Percentiles rank a stretch among this genome's conserved stretches.
These are phyloP conservation scores for Pleodorina starrii DNA, from an alignment of 139 green algal species.

Conservation along the genomic window DNA sequence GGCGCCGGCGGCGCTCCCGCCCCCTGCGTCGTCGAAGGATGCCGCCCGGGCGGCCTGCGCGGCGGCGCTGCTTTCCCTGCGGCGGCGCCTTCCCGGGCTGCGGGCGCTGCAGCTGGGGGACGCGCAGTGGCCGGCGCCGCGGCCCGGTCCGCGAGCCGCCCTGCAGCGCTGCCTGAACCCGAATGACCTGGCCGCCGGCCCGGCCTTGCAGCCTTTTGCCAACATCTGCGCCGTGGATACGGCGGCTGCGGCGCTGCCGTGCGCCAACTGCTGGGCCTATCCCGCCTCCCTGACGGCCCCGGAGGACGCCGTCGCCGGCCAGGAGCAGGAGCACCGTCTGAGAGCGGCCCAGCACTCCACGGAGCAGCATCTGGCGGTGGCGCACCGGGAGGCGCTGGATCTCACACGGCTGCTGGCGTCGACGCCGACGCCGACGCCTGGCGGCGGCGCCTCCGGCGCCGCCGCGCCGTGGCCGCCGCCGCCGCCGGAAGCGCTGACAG, in stretches of 20 bases:
- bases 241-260: neutral
- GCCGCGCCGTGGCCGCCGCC: neutral
- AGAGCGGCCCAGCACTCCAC: neutral
- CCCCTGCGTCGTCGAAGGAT: neutral
- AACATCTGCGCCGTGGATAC: neutral
- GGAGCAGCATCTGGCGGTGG: neutral
- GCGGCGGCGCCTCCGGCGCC: neutral
- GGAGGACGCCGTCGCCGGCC: neutral
- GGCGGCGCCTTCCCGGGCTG: neutral
- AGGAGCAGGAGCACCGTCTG: neutral
- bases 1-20: neutral
- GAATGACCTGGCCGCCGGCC: neutral
- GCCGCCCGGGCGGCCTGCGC: neutral
- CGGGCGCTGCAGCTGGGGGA: neutral
- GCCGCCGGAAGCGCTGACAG: neutral
- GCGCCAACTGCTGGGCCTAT: neutral
- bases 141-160: neutral
- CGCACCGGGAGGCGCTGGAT: neutral
- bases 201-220: neutral
- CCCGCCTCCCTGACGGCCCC: constrained; percentile 6
- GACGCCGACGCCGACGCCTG: neutral
- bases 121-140: neutral
- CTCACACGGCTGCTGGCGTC: neutral
- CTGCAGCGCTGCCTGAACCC: neutral
- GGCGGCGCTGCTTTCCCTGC: neutral